These are phyloP conservation scores for Rhizodiscina lignyota DNA, from an alignment of 495 filamentous ascomycete genomes.

Conservation along the genomic window DNA sequence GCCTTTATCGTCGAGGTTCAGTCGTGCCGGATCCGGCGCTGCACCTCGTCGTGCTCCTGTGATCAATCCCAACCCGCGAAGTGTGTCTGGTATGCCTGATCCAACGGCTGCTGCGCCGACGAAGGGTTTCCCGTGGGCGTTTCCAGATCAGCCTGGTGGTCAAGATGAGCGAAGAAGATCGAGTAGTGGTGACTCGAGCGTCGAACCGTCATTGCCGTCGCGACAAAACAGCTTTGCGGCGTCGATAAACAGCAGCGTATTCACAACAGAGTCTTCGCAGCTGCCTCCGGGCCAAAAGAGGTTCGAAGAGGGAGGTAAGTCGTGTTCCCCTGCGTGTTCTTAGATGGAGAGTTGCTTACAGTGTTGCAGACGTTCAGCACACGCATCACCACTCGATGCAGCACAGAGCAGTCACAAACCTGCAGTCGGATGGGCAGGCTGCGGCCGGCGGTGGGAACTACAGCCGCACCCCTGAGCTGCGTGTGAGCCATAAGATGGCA, in stretches of 20 bases:
- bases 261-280: constrained; percentile 18
- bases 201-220: constrained; percentile 13
- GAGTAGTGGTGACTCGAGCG: constrained; percentile 22
- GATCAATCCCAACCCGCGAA: constrained; percentile 20
- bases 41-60: constrained; percentile 19
- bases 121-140: constrained; percentile 27
- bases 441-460: constrained; percentile 33
- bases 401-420: constrained; percentile 17
- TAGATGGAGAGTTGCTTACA: constrained; percentile 4
- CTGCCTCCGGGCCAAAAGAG: constrained; percentile 21
- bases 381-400: constrained; percentile 28
- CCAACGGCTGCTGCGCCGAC: constrained; percentile 24
- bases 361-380: constrained; percentile 13
- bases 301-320: constrained; percentile 18
- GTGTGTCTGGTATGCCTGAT: constrained; percentile 22
- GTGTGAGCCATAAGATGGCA: constrained; percentile 88
- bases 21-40: constrained; percentile 4
- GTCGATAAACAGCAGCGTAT: constrained; percentile 24
- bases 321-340: neutral
- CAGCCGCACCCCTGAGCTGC: constrained; percentile 85
- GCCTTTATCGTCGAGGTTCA: constrained; percentile 12
- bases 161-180: constrained; percentile 16
- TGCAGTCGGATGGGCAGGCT: constrained; percentile 16
- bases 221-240: constrained; percentile 22
- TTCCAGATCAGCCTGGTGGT: constrained; percentile 18